Base-by-base conservation (phyloP, 2,329 filamentous ascomycete species). In the Beauveria brongniartii region DNA sequence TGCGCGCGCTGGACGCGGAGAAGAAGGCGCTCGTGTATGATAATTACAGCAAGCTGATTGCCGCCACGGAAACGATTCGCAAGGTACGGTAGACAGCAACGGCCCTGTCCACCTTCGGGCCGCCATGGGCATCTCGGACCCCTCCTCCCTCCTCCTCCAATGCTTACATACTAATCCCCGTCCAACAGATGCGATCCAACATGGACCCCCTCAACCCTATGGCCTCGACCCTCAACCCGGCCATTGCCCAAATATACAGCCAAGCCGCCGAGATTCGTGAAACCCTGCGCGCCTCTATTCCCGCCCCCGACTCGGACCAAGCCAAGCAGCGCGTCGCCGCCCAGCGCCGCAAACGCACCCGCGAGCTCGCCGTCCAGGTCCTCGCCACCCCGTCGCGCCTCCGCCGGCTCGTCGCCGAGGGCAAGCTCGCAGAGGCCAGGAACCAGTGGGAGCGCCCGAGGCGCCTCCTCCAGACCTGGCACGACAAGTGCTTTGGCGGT, bases 21-120 rank as follows among this genome's bases (percentile, higher is more conserved):
- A 89, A 94, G 74, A 99, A 99, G 76, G 92, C 93, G 1, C 77
- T 99, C 64, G 94, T 99, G 5, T 99, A 99, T 73, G 93, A 99
- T 73, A 99, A 99, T 72, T 99, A 97, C 74, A 94, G 89, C 67
- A 97, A 97, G 76, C 77, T 99, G 66, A 97, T 99, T 66, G 85
- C 88, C n/a, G 94, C 94, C 1, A 97, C 95, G 12, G 93, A 96
- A 74, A 97, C 93, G 3, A 99, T 99, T 69, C 84, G 90, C 55
- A 91, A 90, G 76, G 84, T 85, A 67, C 16, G 51, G n/a, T 26
- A 12, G 16, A 46, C 43, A 20, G 5, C 30, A 14, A 34, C 4
- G 1, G 30, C 30, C 10, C 30, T 34, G 4, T 34, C 12, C 34
- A 1, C 34, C 34, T 37, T 37, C 2, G 14, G 30, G 34, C 5